Evolutionary conservation across 2,329 filamentous ascomycete genomes (phyloP), one percentile per base, ranked within the genome.

Genomic region (Colletotrichum gigasporum): DNA sequence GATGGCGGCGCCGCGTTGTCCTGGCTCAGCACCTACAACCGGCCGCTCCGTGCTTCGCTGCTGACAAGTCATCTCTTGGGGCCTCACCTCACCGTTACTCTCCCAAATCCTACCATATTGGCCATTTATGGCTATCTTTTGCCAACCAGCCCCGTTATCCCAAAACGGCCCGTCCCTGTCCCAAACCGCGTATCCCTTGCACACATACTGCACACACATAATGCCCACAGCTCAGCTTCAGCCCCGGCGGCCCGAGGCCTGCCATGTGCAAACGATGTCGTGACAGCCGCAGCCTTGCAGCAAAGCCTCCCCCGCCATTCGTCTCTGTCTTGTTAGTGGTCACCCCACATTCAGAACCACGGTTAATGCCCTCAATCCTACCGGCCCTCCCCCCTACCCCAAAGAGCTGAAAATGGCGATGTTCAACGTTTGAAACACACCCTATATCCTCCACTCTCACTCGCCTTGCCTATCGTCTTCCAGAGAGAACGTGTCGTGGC

Each of bases 241-340:
- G n/a, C n/a, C n/a, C n/a, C n/a, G n/a, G n/a, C n/a, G n/a, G n/a
- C n/a, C n/a, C n/a, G n/a, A n/a, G n/a, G n/a, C n/a, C n/a, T n/a
- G n/a, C n/a, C n/a, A n/a, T n/a, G 16, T 6, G 11, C 5, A 16
- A 37, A 39, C n/a, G 18, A 34, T 34, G 26, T 48, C 45, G 45
- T 48, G 45, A 48, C 28, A n/a, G 45, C 45, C 45, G 35, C 35
- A 48, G 45, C 45, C 45, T 48, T 34, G 44, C n/a, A n/a, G 37
- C 44, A 48, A 48, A 48, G 44, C 44, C 44, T 48, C 44, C 44
- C 44, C 44, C 44, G 44, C 44, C 44, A 48, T 48, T 18, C 6
- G 26, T 3, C 37, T n/a, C n/a, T n/a, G n/a, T n/a, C n/a, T n/a
- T n/a, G n/a, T n/a, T n/a, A n/a, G n/a, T n/a, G n/a, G 26, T 10